A percentile compares a stretch with the other conserved stretches of the same genome.
Conservation (phyloP, 345 rosid genomes). For the Combretum micranthum region DNA sequence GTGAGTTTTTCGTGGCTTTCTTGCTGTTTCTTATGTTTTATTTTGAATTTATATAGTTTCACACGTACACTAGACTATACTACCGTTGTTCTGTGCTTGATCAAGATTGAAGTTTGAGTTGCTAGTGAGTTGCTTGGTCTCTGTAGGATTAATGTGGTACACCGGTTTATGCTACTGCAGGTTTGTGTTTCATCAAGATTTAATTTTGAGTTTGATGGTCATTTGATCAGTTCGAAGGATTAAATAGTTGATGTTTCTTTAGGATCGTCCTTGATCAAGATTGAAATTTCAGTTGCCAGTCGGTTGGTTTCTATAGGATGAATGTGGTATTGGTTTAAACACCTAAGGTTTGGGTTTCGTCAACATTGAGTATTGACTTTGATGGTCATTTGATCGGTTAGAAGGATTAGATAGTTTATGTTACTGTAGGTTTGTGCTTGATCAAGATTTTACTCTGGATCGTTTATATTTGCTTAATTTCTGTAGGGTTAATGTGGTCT, state of each 20-base stretch:
- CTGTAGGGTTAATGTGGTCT: not conserved
- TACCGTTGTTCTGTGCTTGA: not conserved
- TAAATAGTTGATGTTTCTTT: not conserved
- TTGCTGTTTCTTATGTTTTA: not conserved
- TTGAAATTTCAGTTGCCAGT: not conserved
- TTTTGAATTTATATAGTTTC: not conserved
- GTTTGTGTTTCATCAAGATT: not conserved
- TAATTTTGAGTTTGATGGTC: constrained; percentile 1
- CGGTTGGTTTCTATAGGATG: not conserved
- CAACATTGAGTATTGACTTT: not conserved
- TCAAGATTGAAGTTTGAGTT: not conserved
- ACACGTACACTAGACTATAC: not conserved
- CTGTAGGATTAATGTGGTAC: not conserved
- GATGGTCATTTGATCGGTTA: not conserved
- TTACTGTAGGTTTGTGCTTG: not conserved
- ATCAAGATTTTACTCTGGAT: not conserved
- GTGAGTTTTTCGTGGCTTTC: constrained; percentile 23
- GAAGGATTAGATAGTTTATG: too few species aligned
- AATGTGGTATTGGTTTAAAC: not conserved
- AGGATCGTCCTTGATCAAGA: not conserved
- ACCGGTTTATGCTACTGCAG: not conserved
- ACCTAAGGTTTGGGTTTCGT: not conserved
- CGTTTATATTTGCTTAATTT: not conserved
- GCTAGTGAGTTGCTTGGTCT: not conserved
- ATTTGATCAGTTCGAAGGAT: not conserved